Evolutionary conservation across 768 basidiomycete species (phyloP), one percentile per base, ranked within the genome.

Genomic region (Lentinula aciculospora): DNA sequence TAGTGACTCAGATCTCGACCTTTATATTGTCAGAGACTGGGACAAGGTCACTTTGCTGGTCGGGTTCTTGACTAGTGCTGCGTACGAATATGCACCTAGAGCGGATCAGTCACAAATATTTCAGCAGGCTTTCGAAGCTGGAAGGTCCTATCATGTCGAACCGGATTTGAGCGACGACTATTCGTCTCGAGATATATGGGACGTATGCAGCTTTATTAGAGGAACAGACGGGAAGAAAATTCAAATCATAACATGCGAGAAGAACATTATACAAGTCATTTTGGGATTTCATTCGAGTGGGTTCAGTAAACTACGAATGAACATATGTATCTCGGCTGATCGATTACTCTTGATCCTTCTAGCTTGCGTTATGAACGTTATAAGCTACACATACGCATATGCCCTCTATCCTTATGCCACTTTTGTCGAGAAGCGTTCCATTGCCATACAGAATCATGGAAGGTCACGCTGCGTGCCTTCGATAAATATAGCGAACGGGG

Each of bases 1-100:
- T 59, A 67, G 72, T 3, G 71, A 71, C 3, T 72, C 81, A 0
- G 82, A 84, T 60, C 73, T 84, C 7, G 83, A 84, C 55, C 37
- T 84, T 3, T 83, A 83, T 63, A 67, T 72, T 15, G 67, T 72
- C 2, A 63, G 66, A 0, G 62, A 66, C 34, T 64, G 68, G 39
- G 44, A 58, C 12, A 67, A 69, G 23, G 65, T 82, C 4, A 72
- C 36, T 6, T 34, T 36, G 13, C 23, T 53, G 23, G 25, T 69
- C 0, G 46, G 45, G 7, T 80, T 74, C 67, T 63, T 82, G 0
- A 34, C 66, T 0, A 49, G 61, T 15, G 63, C 68, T 4, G 73
- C 72, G 0, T 78, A 77, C 55, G 13, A 25, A 0, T 77, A 64
- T 50, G 25, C 2, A 3, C 68, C 72, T 0, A 45, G 60, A 54